Percentiles rank a stretch among this genome's conserved stretches.
phyloP scores from a whole-genome alignment of 2,329 filamentous ascomycete genomes.

The Byssochlamys sp. region DNA sequence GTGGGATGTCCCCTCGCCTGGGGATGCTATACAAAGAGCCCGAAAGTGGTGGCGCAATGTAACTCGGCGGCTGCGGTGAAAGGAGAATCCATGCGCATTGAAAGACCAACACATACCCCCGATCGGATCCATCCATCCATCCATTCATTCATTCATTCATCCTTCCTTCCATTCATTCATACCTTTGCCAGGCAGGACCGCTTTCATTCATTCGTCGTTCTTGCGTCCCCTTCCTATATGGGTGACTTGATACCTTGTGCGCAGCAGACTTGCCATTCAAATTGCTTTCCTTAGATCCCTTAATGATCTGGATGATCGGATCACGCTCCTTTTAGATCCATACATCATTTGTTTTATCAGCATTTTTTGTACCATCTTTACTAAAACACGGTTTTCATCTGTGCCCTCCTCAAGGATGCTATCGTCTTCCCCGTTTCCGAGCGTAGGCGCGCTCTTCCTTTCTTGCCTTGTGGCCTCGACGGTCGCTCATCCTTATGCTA shows the following conservation, averaged over 20 bases:
- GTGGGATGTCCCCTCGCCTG: not conserved
- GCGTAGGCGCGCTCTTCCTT: slow-evolving; percentile 22
- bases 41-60: not conserved
- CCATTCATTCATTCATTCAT: not conserved
- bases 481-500: slow-evolving; percentile 9
- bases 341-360: not conserved
- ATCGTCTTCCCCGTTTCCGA: slow-evolving; percentile 17
- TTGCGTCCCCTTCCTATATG: not conserved
- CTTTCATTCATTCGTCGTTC: not conserved
- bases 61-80: not conserved
- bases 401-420: slow-evolving; percentile 14
- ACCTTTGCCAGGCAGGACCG: not conserved
- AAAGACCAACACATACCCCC: not conserved
- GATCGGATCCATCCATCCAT: not conserved
- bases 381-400: not conserved
- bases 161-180: not conserved
- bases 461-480: slow-evolving; percentile 16
- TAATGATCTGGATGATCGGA: slow-evolving; percentile 1
- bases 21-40: not conserved
- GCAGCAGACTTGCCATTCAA: not conserved
- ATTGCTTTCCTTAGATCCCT: not conserved
- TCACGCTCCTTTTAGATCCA: not conserved
- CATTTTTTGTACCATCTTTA: not conserved
- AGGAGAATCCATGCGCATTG: not conserved
- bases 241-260: not conserved